Conservation (phyloP, 169 alveolate genomes). For the Plasmodium yoelii region DNA sequence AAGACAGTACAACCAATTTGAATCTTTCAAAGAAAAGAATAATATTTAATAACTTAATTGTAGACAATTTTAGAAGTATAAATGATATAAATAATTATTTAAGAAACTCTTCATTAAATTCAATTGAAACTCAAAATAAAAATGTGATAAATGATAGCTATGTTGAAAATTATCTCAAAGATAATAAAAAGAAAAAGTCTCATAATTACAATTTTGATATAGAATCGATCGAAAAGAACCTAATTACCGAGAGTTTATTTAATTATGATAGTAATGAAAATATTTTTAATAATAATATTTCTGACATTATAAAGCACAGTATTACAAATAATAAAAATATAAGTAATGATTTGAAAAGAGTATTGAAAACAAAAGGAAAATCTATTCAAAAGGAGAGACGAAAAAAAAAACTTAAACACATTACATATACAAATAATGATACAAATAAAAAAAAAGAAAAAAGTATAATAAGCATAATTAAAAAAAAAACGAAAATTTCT, state of each 20-base stretch:
- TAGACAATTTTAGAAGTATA: slow-evolving; percentile 16
- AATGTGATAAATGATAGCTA: not conserved
- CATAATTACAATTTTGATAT: not conserved
- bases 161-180: not conserved
- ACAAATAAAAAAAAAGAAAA: not conserved
- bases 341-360: not conserved
- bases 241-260: too few relatives aligned
- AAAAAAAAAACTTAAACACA: not conserved
- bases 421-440: not conserved
- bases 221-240: too few relatives aligned
- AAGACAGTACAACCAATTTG: slow-evolving; percentile 9
- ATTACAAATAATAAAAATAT: not conserved
- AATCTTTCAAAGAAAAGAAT: slow-evolving; percentile 2
- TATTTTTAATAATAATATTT: too few relatives aligned
- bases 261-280: too few relatives aligned
- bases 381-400: not conserved
- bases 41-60: slow-evolving; percentile 29
- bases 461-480: not conserved
- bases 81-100: slow-evolving; percentile 38
- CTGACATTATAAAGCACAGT: too few relatives aligned
- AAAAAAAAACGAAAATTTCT: not conserved
- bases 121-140: not conserved
- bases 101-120: slow-evolving; percentile 12
- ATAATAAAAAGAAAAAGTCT: not conserved
- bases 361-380: not conserved